Evolutionary conservation across 2,329 filamentous ascomycete species (phyloP).

Genomic region (Graphilbum sp.): DNA sequence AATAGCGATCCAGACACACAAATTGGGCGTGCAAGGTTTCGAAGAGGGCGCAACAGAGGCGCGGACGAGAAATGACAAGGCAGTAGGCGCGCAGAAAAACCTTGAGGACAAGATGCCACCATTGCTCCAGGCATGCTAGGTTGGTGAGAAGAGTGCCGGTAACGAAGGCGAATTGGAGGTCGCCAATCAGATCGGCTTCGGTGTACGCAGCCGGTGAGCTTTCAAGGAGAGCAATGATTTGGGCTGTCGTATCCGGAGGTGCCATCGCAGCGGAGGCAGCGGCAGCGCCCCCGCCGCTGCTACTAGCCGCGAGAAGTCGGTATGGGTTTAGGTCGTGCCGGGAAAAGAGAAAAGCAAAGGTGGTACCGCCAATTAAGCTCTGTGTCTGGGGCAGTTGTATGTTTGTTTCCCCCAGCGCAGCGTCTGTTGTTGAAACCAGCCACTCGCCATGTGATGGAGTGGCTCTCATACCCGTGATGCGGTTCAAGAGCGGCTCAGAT

Average conservation of each 20-base stretch:
- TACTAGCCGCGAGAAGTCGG: conserved; percentile 11
- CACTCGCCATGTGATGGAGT: conserved; percentile 20
- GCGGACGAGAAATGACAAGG: conserved; percentile 25
- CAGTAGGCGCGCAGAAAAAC: conserved; percentile 33
- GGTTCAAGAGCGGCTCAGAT: conserved; percentile 24
- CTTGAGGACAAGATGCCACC: conserved; percentile 38
- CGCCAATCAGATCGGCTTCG: conserved; percentile 34
- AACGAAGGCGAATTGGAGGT: conserved; percentile 44
- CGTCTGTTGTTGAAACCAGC: conserved; percentile 37
- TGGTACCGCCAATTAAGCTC: conserved; percentile 18
- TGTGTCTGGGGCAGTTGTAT: conserved; percentile 15
- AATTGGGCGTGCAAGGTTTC: conserved; percentile 37
- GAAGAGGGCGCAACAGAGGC: conserved; percentile 29
- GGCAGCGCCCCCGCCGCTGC: conserved; percentile 1
- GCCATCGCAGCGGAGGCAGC: conserved; percentile 10
- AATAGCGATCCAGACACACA: conserved; percentile 30
- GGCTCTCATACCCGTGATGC: conserved; percentile 25
- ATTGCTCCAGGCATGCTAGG: conserved; percentile 42
- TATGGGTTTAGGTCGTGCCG: conserved; percentile 26
- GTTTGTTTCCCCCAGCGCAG: conserved; percentile 25
- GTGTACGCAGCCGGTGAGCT: conserved; percentile 8
- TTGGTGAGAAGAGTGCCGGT: conserved; percentile 42
- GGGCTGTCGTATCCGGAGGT: conserved; percentile 11
- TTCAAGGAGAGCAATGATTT: conserved; percentile 12
- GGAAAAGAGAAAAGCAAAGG: conserved; percentile 32